A percentile compares a stretch with the other conserved stretches of the same genome.
Evolutionary conservation across 257 asterid genomes (phyloP).

Genomic region (Henckelia pumila): DNA sequence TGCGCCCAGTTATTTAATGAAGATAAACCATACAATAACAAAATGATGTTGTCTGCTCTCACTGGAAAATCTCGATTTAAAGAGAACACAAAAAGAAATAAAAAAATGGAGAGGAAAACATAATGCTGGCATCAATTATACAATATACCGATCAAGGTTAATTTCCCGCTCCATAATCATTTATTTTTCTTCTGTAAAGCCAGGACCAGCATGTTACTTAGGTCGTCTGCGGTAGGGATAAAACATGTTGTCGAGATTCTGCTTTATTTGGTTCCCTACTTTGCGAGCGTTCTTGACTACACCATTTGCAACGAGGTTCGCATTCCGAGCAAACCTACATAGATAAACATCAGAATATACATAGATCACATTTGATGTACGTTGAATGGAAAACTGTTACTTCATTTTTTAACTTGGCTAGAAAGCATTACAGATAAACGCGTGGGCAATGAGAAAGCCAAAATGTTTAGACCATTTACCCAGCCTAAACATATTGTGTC

Average conservation of each 20-base stretch:
- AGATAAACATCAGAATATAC: slow-evolving; percentile 2
- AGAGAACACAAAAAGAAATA: neutral
- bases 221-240: slow-evolving; percentile 63
- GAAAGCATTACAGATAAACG: neutral
- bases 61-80: neutral
- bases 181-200: neutral
- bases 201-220: slow-evolving; percentile 37
- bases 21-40: neutral
- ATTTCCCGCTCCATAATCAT: neutral
- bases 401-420: neutral
- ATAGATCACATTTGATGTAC: neutral
- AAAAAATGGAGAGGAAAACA: neutral
- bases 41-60: neutral
- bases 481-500: neutral
- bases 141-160: neutral
- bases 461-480: neutral
- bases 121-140: neutral
- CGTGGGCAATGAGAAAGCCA: neutral
- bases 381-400: neutral
- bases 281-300: slow-evolving; percentile 66
- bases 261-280: slow-evolving; percentile 74
- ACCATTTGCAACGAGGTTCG: slow-evolving; percentile 74
- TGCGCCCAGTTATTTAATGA: no score
- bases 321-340: slow-evolving; percentile 65
- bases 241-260: slow-evolving; percentile 51